A percentile compares a stretch with the other conserved stretches of the same genome.
Evolutionary conservation across 805 yeast genomes (phyloP).

Genomic region (Candida sanyiensis): DNA sequence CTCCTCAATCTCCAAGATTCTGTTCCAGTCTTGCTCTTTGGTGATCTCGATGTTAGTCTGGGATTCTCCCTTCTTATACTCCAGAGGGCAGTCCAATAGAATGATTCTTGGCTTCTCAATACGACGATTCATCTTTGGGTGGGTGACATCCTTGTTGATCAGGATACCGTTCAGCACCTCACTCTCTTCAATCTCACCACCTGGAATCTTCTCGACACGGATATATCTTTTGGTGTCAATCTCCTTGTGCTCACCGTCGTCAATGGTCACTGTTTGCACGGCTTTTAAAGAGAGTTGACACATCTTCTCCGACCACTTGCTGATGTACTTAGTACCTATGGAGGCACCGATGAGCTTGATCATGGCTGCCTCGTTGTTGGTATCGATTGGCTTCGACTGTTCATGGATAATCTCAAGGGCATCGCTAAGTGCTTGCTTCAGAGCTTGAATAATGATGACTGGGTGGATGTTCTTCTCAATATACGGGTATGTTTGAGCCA

Average conservation of each 20-base stretch:
- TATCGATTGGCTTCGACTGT: constrained; percentile 80
- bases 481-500: constrained; percentile 92
- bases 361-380: constrained; percentile 81
- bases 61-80: constrained; percentile 98
- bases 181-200: constrained; percentile 92
- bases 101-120: constrained; percentile 87
- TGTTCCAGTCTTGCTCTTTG: constrained; percentile 93
- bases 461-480: constrained; percentile 95
- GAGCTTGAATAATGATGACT: constrained; percentile 89
- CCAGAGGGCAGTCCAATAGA: constrained; percentile 91
- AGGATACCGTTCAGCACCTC: constrained; percentile 85
- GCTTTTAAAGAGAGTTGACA: constrained; percentile 83
- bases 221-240: constrained; percentile 91
- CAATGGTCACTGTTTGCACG: constrained; percentile 72
- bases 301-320: constrained; percentile 88
- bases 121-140: constrained; percentile 91
- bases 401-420: constrained; percentile 83
- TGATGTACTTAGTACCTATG: constrained; percentile 92
- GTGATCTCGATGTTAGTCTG: constrained; percentile 97
- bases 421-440: constrained; percentile 84
- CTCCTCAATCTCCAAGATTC: constrained; percentile 93
- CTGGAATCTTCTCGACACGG: constrained; percentile 93
- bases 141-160: constrained; percentile 96
- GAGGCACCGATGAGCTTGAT: constrained; percentile 79
- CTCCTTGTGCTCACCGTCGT: constrained; percentile 62